Conservation (phyloP, 371 early-diverging fungal genomes). For the Mucor saturninus region DNA sequence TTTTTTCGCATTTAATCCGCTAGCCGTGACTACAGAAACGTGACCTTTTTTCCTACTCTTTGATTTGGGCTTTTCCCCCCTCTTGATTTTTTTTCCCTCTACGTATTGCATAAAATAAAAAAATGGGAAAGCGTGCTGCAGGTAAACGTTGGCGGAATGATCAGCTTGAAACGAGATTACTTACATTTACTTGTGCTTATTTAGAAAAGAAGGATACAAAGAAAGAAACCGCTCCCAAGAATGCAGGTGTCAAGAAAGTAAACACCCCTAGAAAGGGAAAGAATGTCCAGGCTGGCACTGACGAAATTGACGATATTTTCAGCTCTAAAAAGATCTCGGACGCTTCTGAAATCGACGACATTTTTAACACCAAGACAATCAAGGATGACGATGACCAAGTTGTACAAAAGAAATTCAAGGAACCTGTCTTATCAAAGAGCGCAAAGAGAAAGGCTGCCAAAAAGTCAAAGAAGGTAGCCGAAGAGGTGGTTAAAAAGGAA, state of each 20-base stretch:
- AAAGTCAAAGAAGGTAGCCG: constrained; percentile 19
- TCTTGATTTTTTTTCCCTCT: neutral
- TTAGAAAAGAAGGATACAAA: constrained; percentile 10
- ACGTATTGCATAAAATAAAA: neutral
- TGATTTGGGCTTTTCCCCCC: neutral
- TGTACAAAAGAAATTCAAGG: constrained; percentile 12
- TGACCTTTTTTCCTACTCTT: constrained; percentile 3
- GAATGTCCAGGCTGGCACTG: constrained; percentile 1
- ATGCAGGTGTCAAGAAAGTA: constrained; percentile 30
- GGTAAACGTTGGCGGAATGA: neutral
- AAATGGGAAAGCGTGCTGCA: neutral
- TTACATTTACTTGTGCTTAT: too few species aligned
- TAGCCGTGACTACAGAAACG: neutral
- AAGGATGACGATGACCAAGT: constrained; percentile 11
- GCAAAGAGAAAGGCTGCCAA: constrained; percentile 26
- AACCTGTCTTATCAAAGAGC: constrained; percentile 16
- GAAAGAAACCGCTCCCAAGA: constrained; percentile 16
- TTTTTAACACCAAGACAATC: constrained; percentile 39
- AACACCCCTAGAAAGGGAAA: neutral
- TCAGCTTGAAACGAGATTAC: too few species aligned
- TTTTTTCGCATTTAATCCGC: neutral
- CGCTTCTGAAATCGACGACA: constrained; percentile 55
- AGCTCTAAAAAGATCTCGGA: constrained; percentile 13
- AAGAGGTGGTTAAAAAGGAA: neutral
- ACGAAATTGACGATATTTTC: constrained; percentile 25